phyloP scores from a whole-genome alignment of 2,329 filamentous ascomycete species.

The Pseudogymnoascus sp. region DNA sequence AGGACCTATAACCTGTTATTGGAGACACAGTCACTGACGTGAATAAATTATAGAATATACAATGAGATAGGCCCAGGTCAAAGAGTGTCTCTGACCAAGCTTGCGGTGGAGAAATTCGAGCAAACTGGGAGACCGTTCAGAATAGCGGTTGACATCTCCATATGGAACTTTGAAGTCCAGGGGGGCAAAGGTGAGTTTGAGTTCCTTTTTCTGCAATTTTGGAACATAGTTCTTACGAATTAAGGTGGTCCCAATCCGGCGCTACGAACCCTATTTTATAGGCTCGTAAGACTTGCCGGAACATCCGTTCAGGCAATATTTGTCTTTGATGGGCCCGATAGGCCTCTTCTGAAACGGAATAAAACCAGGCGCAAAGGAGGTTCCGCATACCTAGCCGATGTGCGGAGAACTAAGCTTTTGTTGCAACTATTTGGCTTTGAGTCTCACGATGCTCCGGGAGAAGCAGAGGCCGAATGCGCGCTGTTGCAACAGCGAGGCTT shows the following conservation, averaged over 20 bases:
- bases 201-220: background rate
- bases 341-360: slow-evolving; percentile 81
- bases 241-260: slow-evolving; percentile 79
- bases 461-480: slow-evolving; percentile 94
- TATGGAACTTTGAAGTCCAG: slow-evolving; percentile 94
- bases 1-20: background rate
- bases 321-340: slow-evolving; percentile 80
- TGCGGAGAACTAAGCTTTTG: slow-evolving; percentile 58
- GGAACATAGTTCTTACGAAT: slow-evolving; percentile 11
- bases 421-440: slow-evolving; percentile 79
- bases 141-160: slow-evolving; percentile 87
- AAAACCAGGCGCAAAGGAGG: slow-evolving; percentile 61
- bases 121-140: slow-evolving; percentile 63
- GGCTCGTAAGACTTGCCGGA: slow-evolving; percentile 66
- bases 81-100: slow-evolving; percentile 70
- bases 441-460: slow-evolving; percentile 79
- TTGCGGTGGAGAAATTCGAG: slow-evolving; percentile 71
- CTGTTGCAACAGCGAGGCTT: slow-evolving; percentile 71
- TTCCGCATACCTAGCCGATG: slow-evolving; percentile 57
- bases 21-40: slow-evolving; percentile 13
- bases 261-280: slow-evolving; percentile 85
- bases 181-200: slow-evolving; percentile 55
- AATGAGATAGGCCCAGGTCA: slow-evolving; percentile 76
- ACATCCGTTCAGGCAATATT: slow-evolving; percentile 80
- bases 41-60: slow-evolving; percentile 57